Evolutionary conservation across 108 stramenopile genomes (phyloP), one percentile per base, ranked within the genome.

Genomic region (Pseudonitzschia pungens): DNA sequence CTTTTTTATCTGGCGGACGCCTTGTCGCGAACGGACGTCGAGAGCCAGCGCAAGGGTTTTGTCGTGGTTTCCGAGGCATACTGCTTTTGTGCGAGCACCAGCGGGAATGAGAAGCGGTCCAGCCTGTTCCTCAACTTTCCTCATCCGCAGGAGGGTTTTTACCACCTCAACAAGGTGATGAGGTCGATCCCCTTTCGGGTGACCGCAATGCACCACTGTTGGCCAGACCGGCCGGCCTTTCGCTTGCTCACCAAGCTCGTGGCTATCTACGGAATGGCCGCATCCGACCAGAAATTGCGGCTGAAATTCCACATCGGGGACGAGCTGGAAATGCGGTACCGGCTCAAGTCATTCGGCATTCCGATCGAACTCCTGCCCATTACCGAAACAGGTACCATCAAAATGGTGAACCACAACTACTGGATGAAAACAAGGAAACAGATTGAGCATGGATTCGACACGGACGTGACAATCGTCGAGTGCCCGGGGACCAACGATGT

Each of bases 331-430:
- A 66, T 76, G 24, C 4, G 53, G 7, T 74, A 74, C 42, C 73
- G 62, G 44, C 24, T 79, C 29, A 48, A 42, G 52, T 63, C 73
- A 2, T 79, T 70, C 69, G 78, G 78, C 0, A 64, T 79, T 50
- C 73, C 78, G 7, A 36, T 51, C 16, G 41, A 48, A 11, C 54
- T 65, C 10, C 27, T 79, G 27, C 78, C 78, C 8, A 26, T 79
- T 0, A 70, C 72, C 1, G 60, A 56, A 27, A 63, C 66, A 2
- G 78, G 78, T 11, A 65, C 59, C 15, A 68, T 71, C 52, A 79
- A 79, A 44, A 48, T 52, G 12, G 73, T 62, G 12, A 54, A 21
- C 44, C 78, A 79, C 51, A 51, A 50, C 12, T 42, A 33, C 31
- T 79, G 78, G 78, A 41, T 74, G 0, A 73, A 79, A 68, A 56